Evolutionary conservation across 805 yeast species (phyloP).

Genomic region (Metschnikowia borealis): DNA sequence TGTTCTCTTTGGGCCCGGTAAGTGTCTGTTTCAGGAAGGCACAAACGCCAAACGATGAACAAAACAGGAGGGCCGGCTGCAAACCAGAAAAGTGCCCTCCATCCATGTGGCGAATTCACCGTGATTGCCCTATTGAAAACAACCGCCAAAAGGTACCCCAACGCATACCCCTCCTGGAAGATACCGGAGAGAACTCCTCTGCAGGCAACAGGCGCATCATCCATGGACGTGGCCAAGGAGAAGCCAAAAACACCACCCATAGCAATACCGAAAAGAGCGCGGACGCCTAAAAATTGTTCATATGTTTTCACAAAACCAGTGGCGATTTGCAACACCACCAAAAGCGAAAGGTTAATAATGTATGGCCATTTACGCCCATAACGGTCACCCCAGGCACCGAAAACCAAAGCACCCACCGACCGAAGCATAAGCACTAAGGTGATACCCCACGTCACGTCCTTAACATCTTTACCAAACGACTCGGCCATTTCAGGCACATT

Average conservation of each 20-base stretch:
- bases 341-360: constrained; percentile 40
- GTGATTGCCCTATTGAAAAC: constrained; percentile 58
- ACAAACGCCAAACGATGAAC: constrained; percentile 53
- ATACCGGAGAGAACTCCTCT: constrained; percentile 61
- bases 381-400: constrained; percentile 57
- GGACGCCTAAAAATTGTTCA: constrained; percentile 54
- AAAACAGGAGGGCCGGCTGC: constrained; percentile 65
- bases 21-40: constrained; percentile 56
- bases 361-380: constrained; percentile 62
- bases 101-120: constrained; percentile 45
- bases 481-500: constrained; percentile 47
- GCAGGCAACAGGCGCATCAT: constrained; percentile 56
- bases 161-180: constrained; percentile 77
- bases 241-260: constrained; percentile 73
- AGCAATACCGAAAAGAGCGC: constrained; percentile 61
- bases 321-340: constrained; percentile 56
- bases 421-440: constrained; percentile 66
- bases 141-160: constrained; percentile 64
- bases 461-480: constrained; percentile 42
- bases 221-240: constrained; percentile 62
- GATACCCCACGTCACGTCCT: constrained; percentile 64
- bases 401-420: constrained; percentile 61
- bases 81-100: constrained; percentile 70
- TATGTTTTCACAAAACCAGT: constrained; percentile 58
- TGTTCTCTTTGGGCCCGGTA: constrained; percentile 28